Base-by-base conservation (phyloP, 1,139 yeast genomes). In the Yamadazyma atmosphaerica region DNA sequence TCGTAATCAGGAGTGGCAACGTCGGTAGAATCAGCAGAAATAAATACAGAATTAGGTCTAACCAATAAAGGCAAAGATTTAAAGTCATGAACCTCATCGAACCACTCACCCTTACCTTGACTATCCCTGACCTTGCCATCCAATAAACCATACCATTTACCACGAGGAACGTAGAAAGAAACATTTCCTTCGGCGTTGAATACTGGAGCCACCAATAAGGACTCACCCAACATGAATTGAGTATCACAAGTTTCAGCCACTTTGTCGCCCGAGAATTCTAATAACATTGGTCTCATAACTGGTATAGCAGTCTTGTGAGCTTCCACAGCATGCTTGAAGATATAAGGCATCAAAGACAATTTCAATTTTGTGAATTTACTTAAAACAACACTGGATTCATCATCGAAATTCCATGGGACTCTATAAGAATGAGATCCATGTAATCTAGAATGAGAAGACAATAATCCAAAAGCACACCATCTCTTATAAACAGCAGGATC, bases 341-440 rank as follows among this genome's bases (percentile, higher is more conserved):
- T 40, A 41, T 63, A 63, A 1, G 68, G 68, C 63, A 62, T 59
- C 33, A 62, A 50, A 7, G 51, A 36, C 23, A 57, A 45, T 45
- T 63, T 63, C 47, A 63, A 54, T 31, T 62, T 54, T 29, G 63
- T 58, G 44, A 62, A 63, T 38, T 55, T 54, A 17, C 47, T 39
- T 36, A 63, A 52, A 5, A 63, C 69, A 9, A 46, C 51, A 5
- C 46, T 42, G 8, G 67, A 48, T 42, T 63, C 68, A 29, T 61
- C 66, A 38, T 60, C 69, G 43, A 61, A 58, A 32, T 53, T 49
- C 69, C 69, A 63, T n/a, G 69, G 69, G 15, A 63, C 68, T 33
- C 69, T 48, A 45, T 61, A 63, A 4, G 63, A 53, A 17, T 50
- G 56, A 3, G 63, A 56, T 6, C 69, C 69, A 42, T 63, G 69